Evolutionary conservation across 345 rosid genomes (phyloP), one percentile per base, ranked within the genome.

Genomic region (Clausena lansium): DNA sequence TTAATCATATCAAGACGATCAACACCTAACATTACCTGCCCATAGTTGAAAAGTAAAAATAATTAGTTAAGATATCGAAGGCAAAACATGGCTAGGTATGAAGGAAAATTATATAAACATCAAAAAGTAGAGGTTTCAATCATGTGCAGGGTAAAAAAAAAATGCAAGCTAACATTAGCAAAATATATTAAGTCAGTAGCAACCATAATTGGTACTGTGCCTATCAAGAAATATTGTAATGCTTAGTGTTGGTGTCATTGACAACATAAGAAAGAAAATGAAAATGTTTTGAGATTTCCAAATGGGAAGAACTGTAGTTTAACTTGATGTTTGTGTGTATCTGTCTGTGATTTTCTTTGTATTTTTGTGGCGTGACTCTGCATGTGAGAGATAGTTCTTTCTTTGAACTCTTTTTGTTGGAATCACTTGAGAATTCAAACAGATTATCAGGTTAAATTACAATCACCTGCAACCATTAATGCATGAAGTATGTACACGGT

Each of bases 1-100:
- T 89, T 89, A 62, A 89, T 89, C 92, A 87, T 89, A 78, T 89
- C 92, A 78, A 89, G 90, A 57, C 92, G 86, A 80, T 89, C 92
- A 82, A 89, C 92, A 62, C 92, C 92, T 74, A 89, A 76, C 90
- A 89, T 89, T 73, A 89, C 86, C 92, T 89, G 81, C 61, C 73
- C 77, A 86, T 63, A 10, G 28, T 61, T 50, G 28, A 81, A 76
- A 65, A n/a, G 57, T 57, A 81, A 70, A 50, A 70, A 71, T 57
- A 35, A 74, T 72, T 70, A 67, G 76, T 57, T 50, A 72, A 74
- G 65, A 28, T 7, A 68, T 5, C 22, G 30, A 69, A 60, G 50
- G 68, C 36, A 4, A 45, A 52, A n/a, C 19, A 22, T 38, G 32
- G 13, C 6, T 60, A 60, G 32, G 38, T 22, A 13, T 47, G 35